These are phyloP conservation scores for Odontarrhena argentea DNA, from an alignment of 345 rosid genomes.

Conservation along the genomic window DNA sequence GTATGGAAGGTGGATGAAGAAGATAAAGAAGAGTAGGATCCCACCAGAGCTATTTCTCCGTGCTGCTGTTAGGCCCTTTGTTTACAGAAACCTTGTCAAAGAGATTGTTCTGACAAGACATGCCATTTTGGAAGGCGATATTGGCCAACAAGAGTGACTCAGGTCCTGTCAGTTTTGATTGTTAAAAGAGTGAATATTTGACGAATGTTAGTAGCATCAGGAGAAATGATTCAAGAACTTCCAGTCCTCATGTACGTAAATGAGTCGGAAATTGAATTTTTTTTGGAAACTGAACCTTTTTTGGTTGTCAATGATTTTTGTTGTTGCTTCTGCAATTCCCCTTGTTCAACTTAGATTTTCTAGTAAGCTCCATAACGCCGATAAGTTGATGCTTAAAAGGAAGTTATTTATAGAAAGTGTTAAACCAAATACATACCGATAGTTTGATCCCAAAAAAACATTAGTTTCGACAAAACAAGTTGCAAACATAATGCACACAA, in stretches of 20 bases:
- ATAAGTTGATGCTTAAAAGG: slow-evolving; percentile 11
- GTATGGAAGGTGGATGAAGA: slow-evolving; percentile 73
- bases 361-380: slow-evolving; percentile 5
- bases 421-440: background rate
- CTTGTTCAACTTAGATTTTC: background rate
- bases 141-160: slow-evolving; percentile 54
- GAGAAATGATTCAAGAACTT: slow-evolving; percentile 1
- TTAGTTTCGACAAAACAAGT: background rate
- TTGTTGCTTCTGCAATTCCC: background rate
- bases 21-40: slow-evolving; percentile 71
- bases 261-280: background rate
- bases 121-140: slow-evolving; percentile 87
- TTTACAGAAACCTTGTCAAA: slow-evolving; percentile 89
- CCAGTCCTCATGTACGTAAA: background rate
- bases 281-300: too few relatives aligned
- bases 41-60: slow-evolving; percentile 82
- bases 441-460: slow-evolving; percentile 6
- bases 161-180: background rate
- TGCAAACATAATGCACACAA: slow-evolving; percentile 7
- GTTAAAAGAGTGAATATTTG: background rate
- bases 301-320: slow-evolving; percentile 21
- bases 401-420: slow-evolving; percentile 18
- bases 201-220: background rate
- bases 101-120: slow-evolving; percentile 95
- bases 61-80: slow-evolving; percentile 85